Evolutionary conservation across 176 grass and related monocot species (phyloP).

Genomic region (Saccharum spontaneum): DNA sequence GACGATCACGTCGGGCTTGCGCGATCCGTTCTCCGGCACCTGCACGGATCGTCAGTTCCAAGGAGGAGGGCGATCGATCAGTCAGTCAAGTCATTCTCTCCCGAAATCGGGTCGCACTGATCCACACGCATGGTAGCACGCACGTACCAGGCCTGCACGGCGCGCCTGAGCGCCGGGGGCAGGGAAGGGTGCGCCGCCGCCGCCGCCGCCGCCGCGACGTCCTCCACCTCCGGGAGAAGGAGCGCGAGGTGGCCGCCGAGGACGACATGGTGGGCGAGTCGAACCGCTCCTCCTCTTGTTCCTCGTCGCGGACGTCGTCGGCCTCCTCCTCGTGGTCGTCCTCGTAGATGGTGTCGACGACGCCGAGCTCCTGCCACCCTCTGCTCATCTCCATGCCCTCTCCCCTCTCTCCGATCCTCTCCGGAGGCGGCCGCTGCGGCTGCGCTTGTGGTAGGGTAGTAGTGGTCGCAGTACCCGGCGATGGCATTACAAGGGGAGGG

Average conservation of each 20-base stretch:
- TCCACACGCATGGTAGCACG: not conserved
- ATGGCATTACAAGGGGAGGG: conserved; percentile 8
- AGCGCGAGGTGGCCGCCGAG: conserved; percentile 34
- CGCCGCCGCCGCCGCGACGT: not conserved
- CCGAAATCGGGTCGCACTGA: not conserved
- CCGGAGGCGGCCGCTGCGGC: not conserved
- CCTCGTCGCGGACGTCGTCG: conserved; percentile 30
- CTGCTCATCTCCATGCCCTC: conserved; percentile 54
- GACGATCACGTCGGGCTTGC: conserved; percentile 65
- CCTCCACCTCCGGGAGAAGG: conserved; percentile 27
- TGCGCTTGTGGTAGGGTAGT: conserved; percentile 1
- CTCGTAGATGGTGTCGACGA: conserved; percentile 98
- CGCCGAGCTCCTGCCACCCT: conserved; percentile 75
- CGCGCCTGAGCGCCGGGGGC: conserved; percentile 49
- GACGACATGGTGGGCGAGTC: conserved; percentile 54
- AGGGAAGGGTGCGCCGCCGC: conserved; percentile 6
- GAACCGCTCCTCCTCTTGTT: conserved; percentile 52
- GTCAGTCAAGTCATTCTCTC: not conserved
- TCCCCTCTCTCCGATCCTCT: not conserved
- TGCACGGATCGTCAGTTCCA: not conserved
- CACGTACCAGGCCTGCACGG: conserved; percentile 64
- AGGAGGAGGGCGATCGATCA: not conserved
- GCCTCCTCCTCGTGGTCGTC: conserved; percentile 73
- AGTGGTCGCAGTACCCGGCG: conserved; percentile 2
- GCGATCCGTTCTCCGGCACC: conserved; percentile 65